Evolutionary conservation across 306 rosid species (phyloP).

Genomic region (Cicer pinnatifidum): DNA sequence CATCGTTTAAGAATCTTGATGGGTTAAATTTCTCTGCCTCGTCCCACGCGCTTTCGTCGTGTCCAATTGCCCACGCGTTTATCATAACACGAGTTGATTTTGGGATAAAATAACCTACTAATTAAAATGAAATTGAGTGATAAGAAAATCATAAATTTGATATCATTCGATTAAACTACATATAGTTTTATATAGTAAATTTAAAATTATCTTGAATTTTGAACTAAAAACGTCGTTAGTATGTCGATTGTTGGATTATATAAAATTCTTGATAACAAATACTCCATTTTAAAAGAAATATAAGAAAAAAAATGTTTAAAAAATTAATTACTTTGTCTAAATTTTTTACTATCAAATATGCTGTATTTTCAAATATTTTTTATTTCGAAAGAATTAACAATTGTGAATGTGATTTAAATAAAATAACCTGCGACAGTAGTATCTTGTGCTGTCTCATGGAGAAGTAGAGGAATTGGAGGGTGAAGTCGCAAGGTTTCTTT

Average conservation of each 20-base stretch:
- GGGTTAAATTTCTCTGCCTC: conserved; percentile 57
- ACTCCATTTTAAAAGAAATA: too few species aligned
- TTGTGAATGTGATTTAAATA: not conserved
- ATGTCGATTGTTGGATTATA: too few species aligned
- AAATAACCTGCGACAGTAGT: conserved; percentile 40
- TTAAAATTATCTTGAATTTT: too few species aligned
- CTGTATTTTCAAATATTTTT: too few species aligned
- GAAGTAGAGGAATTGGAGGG: conserved; percentile 67
- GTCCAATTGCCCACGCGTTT: conserved; percentile 62
- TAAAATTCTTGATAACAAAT: too few species aligned
- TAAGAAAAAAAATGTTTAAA: too few species aligned
- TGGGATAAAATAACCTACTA: conserved; percentile 51
- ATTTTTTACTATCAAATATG: too few species aligned
- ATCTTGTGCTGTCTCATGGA: conserved; percentile 55
- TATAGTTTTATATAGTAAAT: too few species aligned
- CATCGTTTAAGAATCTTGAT: conserved; percentile 48
- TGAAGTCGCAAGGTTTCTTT: conserved; percentile 66
- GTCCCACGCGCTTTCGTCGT: conserved; percentile 49
- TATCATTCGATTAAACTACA: too few species aligned
- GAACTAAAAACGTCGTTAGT: too few species aligned
- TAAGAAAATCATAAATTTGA: too few species aligned
- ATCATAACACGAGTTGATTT: conserved; percentile 52
- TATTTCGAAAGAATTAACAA: not conserved
- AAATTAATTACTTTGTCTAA: too few species aligned
- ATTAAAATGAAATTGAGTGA: not conserved